A percentile compares a stretch with the other conserved stretches of the same genome.
These are phyloP conservation scores for Amanita jacksonii DNA, from an alignment of 768 basidiomycete species.

Conservation along the genomic window DNA sequence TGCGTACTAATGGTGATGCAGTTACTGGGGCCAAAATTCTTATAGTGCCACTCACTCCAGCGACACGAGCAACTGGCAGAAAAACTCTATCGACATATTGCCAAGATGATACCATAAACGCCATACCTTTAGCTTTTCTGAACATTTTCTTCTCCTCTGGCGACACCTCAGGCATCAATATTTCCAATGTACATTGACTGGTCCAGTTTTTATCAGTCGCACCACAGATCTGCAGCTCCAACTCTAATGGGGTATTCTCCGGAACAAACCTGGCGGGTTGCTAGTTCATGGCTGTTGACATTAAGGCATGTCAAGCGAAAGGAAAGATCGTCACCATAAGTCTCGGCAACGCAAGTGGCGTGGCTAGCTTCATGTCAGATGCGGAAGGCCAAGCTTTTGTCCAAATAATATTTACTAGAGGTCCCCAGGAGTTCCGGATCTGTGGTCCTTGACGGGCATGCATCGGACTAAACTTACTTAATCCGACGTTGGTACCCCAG, in stretches of 20 bases:
- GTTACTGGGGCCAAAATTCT: slow-evolving; percentile 53
- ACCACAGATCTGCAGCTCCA: slow-evolving; percentile 40
- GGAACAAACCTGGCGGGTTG: slow-evolving; percentile 54
- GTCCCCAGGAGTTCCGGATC: slow-evolving; percentile 49
- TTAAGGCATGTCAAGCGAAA: slow-evolving; percentile 47
- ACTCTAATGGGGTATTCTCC: slow-evolving; percentile 32
- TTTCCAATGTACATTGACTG: slow-evolving; percentile 37
- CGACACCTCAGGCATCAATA: slow-evolving; percentile 46
- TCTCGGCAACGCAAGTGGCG: slow-evolving; percentile 45
- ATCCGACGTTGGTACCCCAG: slow-evolving; percentile 49
- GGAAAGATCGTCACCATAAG: slow-evolving; percentile 43
- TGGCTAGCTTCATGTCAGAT: slow-evolving; percentile 40
- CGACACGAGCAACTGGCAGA: slow-evolving; percentile 37
- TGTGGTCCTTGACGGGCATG: slow-evolving; percentile 55
- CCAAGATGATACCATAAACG: slow-evolving; percentile 50
- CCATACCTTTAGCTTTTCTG: slow-evolving; percentile 53
- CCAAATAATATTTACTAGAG: slow-evolving; percentile 54
- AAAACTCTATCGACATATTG: slow-evolving; percentile 42
- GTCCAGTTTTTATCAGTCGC: neutral
- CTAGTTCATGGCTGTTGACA: slow-evolving; percentile 42
- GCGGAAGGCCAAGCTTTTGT: slow-evolving; percentile 43
- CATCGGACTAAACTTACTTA: no score
- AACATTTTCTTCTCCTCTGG: slow-evolving; percentile 50
- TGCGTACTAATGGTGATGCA: slow-evolving; percentile 8
- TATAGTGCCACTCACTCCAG: slow-evolving; percentile 40